Evolutionary conservation across 139 green algal genomes (phyloP), one percentile per base, ranked within the genome.

Genomic region (Haematococcus sp.): DNA sequence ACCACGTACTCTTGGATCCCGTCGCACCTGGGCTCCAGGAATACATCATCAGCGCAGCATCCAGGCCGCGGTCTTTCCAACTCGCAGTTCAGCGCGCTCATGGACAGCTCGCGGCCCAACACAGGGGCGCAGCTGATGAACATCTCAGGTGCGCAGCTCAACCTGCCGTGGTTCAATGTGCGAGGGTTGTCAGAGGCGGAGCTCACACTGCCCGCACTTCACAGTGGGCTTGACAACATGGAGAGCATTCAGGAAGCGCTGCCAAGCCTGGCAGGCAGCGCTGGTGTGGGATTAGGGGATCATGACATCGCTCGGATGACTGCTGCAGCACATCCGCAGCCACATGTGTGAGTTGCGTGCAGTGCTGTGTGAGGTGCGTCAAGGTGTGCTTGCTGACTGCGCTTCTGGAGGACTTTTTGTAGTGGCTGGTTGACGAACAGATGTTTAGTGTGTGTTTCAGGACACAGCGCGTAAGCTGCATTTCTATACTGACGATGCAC

Each of bases 211-310:
- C 17, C 19, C 20, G 73, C 49, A 4, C 13, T 70, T 20, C n/a
- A 33, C 31, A 72, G 76, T 20, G 86, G 86, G 16, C 71, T 88
- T 51, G 78, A 91, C 43, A 87, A 68, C 70, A 91, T 91, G 86
- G 78, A 88, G 70, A 84, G 74, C 63, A 89, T 91, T 60, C 83
- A 91, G 74, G 71, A 87, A 19, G 84, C 86, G 43, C 72, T 90
- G 79, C 77, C 66, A 13, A 74, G 78, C n/a, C 71, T 86, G 23
- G 58, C 11, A 11, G 28, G n/a, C n/a, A n/a, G n/a, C n/a, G n/a
- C n/a, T n/a, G n/a, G n/a, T n/a, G n/a, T n/a, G n/a, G n/a, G n/a
- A n/a, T 4, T 4, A 65, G 20, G 58, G 4, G 25, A 25, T 27
- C 25, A 7, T 43, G 58, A n/a, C n/a, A n/a, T n/a, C n/a, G 25